These are phyloP conservation scores for Ceratobasidium sp. DNA, from an alignment of 1,284 basidiomycete genomes.

Conservation along the genomic window DNA sequence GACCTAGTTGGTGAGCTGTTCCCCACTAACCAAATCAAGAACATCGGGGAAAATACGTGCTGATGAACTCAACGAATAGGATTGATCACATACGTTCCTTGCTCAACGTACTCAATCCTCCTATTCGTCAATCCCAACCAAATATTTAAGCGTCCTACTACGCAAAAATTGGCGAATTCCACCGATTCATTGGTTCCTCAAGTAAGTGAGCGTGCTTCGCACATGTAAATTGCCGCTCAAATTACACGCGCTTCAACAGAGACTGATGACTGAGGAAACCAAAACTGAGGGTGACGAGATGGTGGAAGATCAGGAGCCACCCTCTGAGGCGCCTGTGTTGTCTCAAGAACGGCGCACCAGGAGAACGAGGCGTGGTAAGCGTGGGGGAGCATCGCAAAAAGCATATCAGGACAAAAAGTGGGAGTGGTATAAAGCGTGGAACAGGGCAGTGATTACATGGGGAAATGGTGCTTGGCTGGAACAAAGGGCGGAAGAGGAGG, in stretches of 20 bases:
- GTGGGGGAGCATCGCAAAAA: background rate
- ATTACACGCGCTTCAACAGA: background rate
- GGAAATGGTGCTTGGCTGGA: constrained; percentile 1
- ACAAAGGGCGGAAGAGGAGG: background rate
- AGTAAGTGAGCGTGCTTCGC: background rate
- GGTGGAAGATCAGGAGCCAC: background rate
- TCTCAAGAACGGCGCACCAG: background rate
- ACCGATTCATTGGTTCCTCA: background rate
- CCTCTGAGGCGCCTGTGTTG: background rate
- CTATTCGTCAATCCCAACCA: constrained; percentile 1
- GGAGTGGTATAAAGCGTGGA: background rate
- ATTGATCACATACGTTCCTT: background rate
- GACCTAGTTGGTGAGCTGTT: background rate
- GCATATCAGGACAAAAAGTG: background rate
- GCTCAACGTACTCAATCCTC: background rate
- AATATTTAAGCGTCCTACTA: background rate
- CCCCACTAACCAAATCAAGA: background rate
- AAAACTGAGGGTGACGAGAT: background rate
- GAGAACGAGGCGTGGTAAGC: background rate
- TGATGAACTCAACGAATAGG: background rate
- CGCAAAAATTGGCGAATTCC: background rate
- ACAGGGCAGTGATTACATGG: background rate
- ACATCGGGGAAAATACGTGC: background rate
- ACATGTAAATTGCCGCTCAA: background rate
- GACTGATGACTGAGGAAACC: background rate